These are phyloP conservation scores for Carex littledalei DNA, from an alignment of 176 grass and related monocot genomes.

Conservation along the genomic window DNA sequence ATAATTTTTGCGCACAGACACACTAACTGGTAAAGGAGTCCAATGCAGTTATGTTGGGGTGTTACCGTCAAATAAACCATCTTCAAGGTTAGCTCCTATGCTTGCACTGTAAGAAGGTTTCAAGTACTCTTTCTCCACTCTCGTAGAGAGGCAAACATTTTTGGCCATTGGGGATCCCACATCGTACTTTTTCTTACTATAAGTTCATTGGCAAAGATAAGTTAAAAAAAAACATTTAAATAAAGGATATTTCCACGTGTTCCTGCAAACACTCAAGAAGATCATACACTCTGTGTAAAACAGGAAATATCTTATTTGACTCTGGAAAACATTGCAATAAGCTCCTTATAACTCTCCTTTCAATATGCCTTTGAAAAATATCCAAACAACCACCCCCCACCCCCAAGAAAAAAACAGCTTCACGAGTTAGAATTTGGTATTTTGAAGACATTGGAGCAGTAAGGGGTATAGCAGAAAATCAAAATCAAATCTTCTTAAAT, in stretches of 20 bases:
- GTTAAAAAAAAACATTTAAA: neutral
- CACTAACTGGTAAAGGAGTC: conserved; percentile 1
- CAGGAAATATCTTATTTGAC: neutral
- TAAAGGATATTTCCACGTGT: neutral
- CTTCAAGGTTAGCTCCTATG: conserved; percentile 85
- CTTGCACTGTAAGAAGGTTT: conserved; percentile 86
- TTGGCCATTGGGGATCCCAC: conserved; percentile 63
- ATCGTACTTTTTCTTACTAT: conserved; percentile 93
- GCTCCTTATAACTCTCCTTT: neutral
- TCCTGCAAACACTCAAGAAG: neutral
- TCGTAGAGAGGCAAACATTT: conserved; percentile 52
- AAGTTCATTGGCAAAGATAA: conserved; percentile 15
- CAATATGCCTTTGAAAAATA: neutral
- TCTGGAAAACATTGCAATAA: neutral
- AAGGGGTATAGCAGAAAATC: neutral
- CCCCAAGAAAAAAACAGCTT: neutral
- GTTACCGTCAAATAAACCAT: conserved; percentile 98
- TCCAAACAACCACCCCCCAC: neutral
- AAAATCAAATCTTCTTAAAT: neutral
- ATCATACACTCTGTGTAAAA: neutral
- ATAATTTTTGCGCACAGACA: conserved; percentile 4
- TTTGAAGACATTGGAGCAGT: neutral
- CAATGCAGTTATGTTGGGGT: conserved; percentile 21
- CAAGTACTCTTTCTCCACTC: conserved; percentile 95
- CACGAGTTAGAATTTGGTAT: neutral